A percentile compares a stretch with the other conserved stretches of the same genome.
Evolutionary conservation across 345 rosid genomes (phyloP).

Genomic region (Nasturtium officinale): DNA sequence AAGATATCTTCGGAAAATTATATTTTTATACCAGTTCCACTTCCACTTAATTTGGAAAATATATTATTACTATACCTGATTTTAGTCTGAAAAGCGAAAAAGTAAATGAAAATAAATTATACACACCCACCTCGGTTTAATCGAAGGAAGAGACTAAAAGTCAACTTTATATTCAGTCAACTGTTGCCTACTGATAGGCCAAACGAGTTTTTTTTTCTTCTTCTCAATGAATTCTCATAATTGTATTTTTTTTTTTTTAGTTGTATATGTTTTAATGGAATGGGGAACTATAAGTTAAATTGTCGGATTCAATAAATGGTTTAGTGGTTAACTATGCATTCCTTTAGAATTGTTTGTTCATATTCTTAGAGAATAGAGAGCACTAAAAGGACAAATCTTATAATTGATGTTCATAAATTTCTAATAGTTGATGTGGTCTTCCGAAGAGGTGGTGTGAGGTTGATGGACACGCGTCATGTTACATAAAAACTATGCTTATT

Average conservation of each 20-base stretch:
- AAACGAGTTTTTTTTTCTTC: neutral
- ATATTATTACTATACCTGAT: too few relatives aligned
- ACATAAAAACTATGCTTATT: too few relatives aligned
- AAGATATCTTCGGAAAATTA: neutral
- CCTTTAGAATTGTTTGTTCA: neutral
- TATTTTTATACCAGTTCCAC: neutral
- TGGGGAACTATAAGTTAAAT: neutral
- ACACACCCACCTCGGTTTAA: slow-evolving; percentile 5
- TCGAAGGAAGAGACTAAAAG: neutral
- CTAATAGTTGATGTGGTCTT: neutral
- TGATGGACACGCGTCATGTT: neutral
- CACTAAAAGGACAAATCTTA: neutral
- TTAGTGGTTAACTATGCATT: neutral
- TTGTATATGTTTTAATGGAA: neutral
- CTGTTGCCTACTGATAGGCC: slow-evolving; percentile 1
- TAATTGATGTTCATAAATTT: neutral
- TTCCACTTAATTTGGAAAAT: too few relatives aligned
- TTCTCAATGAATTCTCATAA: neutral
- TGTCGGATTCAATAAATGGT: neutral
- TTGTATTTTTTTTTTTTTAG: too few relatives aligned
- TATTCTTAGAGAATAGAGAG: too few relatives aligned
- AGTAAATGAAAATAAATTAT: too few relatives aligned
- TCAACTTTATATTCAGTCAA: neutral
- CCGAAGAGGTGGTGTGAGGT: neutral
- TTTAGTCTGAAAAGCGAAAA: too few relatives aligned